Evolutionary conservation across 75 land plant genomes (phyloP).

Genomic region (Pinus taeda): DNA sequence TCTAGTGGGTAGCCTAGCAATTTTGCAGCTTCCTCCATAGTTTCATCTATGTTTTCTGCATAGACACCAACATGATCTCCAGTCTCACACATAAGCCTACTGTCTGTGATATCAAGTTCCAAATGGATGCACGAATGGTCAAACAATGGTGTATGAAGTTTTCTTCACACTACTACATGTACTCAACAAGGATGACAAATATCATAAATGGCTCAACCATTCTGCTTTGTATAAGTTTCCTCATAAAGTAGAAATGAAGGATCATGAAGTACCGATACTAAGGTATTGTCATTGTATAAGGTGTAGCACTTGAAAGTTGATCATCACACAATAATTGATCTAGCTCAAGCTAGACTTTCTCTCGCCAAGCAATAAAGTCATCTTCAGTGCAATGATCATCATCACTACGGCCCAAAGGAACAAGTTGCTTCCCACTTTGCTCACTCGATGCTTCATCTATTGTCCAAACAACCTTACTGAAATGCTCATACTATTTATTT

Average conservation of each 20-base stretch:
- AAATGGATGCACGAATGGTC: conserved; percentile 95
- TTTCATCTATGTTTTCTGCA: conserved; percentile 45
- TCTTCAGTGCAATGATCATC: no score
- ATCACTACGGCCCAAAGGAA: no score
- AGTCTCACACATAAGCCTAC: conserved; percentile 75
- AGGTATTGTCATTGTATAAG: conserved; percentile 73
- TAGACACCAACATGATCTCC: conserved; percentile 94
- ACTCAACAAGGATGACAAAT: conserved; percentile 83
- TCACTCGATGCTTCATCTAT: no score
- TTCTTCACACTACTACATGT: conserved; percentile 65
- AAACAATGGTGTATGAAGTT: conserved; percentile 79
- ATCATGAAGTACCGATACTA: conserved; percentile 71
- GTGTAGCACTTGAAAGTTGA: conserved; percentile 18
- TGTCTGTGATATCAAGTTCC: conserved; percentile 85
- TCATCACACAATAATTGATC: no score
- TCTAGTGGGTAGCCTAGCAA: no score
- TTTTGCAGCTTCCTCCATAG: no score
- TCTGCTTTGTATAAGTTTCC: conserved; percentile 34
- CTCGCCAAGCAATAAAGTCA: no score
- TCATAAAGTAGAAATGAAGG: conserved; percentile 22
- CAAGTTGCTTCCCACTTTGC: no score
- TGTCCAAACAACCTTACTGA: no score
- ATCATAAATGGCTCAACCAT: conserved; percentile 68
- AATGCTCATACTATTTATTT: no score
- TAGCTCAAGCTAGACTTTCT: no score